Conservation (phyloP, 768 basidiomycete genomes). For the Symmetrospora coprosmae region DNA sequence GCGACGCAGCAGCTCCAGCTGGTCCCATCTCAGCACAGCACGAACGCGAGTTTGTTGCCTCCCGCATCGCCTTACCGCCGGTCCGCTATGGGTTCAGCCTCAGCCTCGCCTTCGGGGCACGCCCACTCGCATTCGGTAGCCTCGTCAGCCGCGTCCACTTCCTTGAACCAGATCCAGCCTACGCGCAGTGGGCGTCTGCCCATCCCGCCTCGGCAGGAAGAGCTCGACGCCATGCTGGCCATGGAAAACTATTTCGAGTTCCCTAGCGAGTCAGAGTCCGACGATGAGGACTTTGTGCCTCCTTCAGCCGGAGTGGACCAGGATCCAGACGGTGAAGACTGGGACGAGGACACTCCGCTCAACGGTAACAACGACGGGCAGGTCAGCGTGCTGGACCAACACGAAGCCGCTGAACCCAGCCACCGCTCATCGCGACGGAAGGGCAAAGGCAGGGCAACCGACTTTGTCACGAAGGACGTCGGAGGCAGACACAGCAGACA, state of each 20-base stretch:
- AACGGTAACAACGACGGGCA: neutral
- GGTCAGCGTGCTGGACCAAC: neutral
- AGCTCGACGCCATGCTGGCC: slow-evolving; percentile 11
- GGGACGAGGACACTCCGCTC: neutral
- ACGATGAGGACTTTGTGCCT: slow-evolving; percentile 17
- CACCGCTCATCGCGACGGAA: no score
- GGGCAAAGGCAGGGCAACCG: neutral
- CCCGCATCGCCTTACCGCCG: no score
- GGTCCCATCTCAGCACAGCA: no score
- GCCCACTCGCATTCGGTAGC: no score
- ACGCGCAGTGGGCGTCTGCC: slow-evolving; percentile 9
- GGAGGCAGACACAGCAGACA: no score
- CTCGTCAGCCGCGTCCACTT: no score
- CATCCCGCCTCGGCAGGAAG: slow-evolving; percentile 2
- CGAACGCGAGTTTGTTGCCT: no score
- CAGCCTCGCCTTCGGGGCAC: no score
- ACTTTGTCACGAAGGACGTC: neutral
- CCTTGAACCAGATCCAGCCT: neutral
- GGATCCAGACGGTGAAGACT: slow-evolving; percentile 5
- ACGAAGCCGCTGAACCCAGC: no score
- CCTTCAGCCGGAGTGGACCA: neutral
- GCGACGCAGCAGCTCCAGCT: no score
- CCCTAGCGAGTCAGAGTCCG: slow-evolving; percentile 4
- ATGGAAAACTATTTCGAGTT: slow-evolving; percentile 22
- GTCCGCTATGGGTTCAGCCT: no score